Conservation (phyloP, 2,329 filamentous ascomycete genomes). For the Scytalidium sp. region DNA sequence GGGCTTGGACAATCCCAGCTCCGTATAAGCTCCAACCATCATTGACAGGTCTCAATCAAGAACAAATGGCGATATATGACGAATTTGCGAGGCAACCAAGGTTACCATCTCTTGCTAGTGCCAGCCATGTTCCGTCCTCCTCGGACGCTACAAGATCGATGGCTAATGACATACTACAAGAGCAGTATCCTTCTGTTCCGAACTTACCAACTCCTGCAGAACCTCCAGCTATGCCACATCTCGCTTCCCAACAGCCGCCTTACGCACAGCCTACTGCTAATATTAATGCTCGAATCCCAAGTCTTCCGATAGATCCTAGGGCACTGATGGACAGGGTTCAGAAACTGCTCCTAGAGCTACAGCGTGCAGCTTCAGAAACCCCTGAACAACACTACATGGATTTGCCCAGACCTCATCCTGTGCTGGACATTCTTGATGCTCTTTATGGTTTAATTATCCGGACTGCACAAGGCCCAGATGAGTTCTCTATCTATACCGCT, state of each 20-base stretch:
- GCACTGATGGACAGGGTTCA: conserved; percentile 52
- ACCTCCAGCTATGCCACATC: conserved; percentile 47
- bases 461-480: conserved; percentile 58
- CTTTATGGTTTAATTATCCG: conserved; percentile 62
- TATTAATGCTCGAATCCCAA: conserved; percentile 50
- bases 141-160: conserved; percentile 61
- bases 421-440: conserved; percentile 61
- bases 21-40: conserved; percentile 82
- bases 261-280: conserved; percentile 52
- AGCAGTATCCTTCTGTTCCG: conserved; percentile 56
- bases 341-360: conserved; percentile 56
- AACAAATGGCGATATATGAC: conserved; percentile 95
- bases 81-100: conserved; percentile 89
- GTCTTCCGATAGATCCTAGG: conserved; percentile 44
- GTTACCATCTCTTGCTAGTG: conserved; percentile 52
- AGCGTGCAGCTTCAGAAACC: conserved; percentile 49
- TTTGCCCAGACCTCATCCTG: conserved; percentile 54
- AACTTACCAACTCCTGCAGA: conserved; percentile 58
- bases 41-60: conserved; percentile 73
- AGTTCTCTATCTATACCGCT: conserved; percentile 55
- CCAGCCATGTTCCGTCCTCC: conserved; percentile 52
- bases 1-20: conserved; percentile 90
- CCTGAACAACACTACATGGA: conserved; percentile 59
- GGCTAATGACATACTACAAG: conserved; percentile 62
- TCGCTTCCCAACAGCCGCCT: conserved; percentile 50